phyloP scores from a whole-genome alignment of 768 basidiomycete genomes.

The Pleurotus tuoliensis region DNA sequence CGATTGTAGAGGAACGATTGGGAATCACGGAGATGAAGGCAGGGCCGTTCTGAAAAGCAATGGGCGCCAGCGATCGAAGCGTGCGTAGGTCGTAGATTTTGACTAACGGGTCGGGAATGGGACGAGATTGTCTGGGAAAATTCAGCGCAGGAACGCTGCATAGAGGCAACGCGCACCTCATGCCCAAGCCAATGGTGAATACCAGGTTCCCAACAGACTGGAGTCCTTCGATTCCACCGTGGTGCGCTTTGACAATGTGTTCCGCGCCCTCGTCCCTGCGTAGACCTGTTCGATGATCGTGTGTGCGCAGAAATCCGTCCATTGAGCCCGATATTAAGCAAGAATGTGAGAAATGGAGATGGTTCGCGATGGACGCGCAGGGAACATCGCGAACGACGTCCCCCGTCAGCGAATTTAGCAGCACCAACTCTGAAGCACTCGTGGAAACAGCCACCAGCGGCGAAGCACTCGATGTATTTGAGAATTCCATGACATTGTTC shows the following conservation, averaged over 20 bases:
- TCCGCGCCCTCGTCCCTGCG: conserved; percentile 45
- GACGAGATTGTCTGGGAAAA: conserved; percentile 69
- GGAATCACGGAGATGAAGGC: conserved; percentile 82
- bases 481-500: conserved; percentile 38
- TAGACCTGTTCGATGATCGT: conserved; percentile 63
- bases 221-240: conserved; percentile 77
- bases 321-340: conserved; percentile 62
- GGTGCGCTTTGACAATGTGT: conserved; percentile 70
- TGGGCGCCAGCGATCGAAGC: conserved; percentile 76
- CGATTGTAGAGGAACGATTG: conserved; percentile 67
- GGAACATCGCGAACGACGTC: conserved; percentile 51
- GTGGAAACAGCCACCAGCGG: conserved; percentile 60
- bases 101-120: conserved; percentile 86
- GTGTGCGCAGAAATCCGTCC: conserved; percentile 71
- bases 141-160: conserved; percentile 3
- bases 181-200: conserved; percentile 83
- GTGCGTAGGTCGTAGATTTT: conserved; percentile 89
- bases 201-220: conserved; percentile 76
- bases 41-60: conserved; percentile 85
- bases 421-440: conserved; percentile 53
- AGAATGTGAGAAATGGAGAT: conserved; percentile 65
- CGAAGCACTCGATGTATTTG: conserved; percentile 46
- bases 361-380: conserved; percentile 55
- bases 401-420: conserved; percentile 77
- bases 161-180: conserved; percentile 49